These are phyloP conservation scores for Brachypodium distachyon DNA, from an alignment of 202 grass and related monocot genomes.

Conservation along the genomic window DNA sequence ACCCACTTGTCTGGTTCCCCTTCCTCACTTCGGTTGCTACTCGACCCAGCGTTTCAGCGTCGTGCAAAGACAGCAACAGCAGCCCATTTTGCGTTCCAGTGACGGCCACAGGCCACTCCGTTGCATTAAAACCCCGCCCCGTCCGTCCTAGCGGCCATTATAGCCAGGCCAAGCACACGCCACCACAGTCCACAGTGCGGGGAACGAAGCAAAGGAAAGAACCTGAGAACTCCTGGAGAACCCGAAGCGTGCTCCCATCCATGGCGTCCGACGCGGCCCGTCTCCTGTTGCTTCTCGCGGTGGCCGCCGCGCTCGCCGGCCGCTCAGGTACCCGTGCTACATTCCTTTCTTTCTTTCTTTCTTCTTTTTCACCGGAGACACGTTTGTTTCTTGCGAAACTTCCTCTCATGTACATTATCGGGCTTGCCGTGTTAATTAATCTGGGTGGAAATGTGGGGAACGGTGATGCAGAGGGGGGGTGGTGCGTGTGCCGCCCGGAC, in stretches of 20 bases:
- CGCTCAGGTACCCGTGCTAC: background rate
- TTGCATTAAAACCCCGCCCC: background rate
- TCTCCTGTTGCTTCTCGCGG: conserved; percentile 3
- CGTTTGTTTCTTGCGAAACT: background rate
- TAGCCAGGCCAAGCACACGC: background rate
- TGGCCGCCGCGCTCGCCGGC: conserved; percentile 13
- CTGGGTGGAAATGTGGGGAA: background rate
- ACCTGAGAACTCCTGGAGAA: background rate
- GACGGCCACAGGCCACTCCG: no score
- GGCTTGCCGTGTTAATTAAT: background rate
- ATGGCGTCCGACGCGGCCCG: conserved; percentile 18
- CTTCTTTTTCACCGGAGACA: no score
- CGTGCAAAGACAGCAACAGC: background rate
- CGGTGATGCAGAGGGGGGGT: conserved; percentile 38
- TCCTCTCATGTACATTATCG: no score
- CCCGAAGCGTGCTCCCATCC: background rate
- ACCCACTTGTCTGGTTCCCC: background rate
- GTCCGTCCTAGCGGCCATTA: background rate
- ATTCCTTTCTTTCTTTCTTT: background rate
- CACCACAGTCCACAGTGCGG: background rate
- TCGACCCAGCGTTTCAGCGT: background rate
- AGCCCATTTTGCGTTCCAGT: background rate
- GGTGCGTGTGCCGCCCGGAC: conserved; percentile 69
- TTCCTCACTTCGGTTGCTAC: background rate
- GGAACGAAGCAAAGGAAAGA: background rate